Evolutionary conservation across 1,284 basidiomycete species (phyloP).

Genomic region (Malassezia japonica): DNA sequence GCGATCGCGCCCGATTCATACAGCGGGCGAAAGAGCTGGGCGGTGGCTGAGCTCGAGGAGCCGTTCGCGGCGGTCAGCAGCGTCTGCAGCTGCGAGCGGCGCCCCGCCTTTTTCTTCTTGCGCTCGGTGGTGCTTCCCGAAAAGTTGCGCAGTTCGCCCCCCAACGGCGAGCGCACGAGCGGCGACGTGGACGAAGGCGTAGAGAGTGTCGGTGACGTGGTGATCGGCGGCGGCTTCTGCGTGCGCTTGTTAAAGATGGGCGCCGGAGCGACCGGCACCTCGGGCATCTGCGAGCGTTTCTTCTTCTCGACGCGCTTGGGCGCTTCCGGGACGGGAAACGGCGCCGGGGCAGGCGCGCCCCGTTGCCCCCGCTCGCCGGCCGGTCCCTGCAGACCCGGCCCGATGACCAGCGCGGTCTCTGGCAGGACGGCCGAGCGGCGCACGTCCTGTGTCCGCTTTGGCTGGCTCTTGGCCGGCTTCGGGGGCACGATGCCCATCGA

Average conservation of each 20-base stretch:
- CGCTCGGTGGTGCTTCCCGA: background rate
- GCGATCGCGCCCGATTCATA: background rate
- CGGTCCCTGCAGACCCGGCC: conserved; percentile 37
- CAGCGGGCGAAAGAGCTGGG: conserved; percentile 14
- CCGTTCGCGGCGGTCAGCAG: background rate
- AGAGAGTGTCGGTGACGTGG: background rate
- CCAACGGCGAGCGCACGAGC: background rate
- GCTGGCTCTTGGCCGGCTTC: background rate
- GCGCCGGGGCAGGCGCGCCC: background rate
- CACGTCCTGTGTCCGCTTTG: background rate
- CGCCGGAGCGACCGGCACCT: too few species aligned
- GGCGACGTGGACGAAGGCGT: background rate
- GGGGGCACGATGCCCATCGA: conserved; percentile 19
- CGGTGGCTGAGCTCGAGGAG: background rate
- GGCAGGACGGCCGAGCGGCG: conserved; percentile 20
- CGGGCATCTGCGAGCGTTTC: too few species aligned
- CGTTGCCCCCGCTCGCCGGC: background rate
- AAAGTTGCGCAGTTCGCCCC: background rate
- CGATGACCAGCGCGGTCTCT: conserved; percentile 35
- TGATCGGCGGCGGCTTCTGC: background rate
- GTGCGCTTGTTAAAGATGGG: too few species aligned
- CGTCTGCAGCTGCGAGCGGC: background rate
- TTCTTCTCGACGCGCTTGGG: too few species aligned
- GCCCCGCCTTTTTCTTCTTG: conserved; percentile 3
- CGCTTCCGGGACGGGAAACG: background rate